Percentiles rank a stretch among this genome's conserved stretches.
Evolutionary conservation across 2,329 filamentous ascomycete species (phyloP).

Genomic region (Ustulina deusta): DNA sequence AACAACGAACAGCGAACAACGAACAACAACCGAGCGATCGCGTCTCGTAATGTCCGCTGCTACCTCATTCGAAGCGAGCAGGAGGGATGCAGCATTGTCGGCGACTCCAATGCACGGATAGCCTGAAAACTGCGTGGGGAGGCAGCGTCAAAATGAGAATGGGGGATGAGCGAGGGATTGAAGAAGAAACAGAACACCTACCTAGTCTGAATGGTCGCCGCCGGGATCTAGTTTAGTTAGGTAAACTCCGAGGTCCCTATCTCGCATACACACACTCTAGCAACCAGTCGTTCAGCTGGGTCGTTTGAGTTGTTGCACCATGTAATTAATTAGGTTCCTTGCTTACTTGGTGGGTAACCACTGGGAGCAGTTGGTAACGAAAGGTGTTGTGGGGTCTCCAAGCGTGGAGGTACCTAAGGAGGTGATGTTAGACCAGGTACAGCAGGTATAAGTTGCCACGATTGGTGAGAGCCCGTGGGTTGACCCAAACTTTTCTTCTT

Average conservation of each 20-base stretch:
- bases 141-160: not conserved
- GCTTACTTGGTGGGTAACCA: not conserved
- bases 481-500: conserved; percentile 7
- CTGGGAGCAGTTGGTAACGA: not conserved
- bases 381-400: conserved; percentile 1
- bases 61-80: conserved; percentile 29
- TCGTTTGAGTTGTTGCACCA: no score
- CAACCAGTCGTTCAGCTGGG: no score
- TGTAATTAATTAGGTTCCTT: no score
- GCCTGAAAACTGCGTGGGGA: not conserved
- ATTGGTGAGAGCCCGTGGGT: conserved; percentile 16
- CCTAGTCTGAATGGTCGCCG: not conserved
- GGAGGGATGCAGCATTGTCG: conserved; percentile 34
- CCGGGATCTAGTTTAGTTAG: not conserved
- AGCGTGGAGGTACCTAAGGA: conserved; percentile 7
- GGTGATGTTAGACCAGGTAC: not conserved
- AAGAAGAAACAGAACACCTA: not conserved
- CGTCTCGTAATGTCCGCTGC: conserved; percentile 29
- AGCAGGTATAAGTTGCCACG: conserved; percentile 29
- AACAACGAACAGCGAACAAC: conserved; percentile 7
- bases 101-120: not conserved
- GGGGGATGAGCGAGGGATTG: not conserved
- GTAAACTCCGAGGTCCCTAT: no score
- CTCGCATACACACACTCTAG: no score
- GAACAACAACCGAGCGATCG: conserved; percentile 26